These are phyloP conservation scores for Xylaria longipes DNA, from an alignment of 495 filamentous ascomycete species.

Conservation along the genomic window DNA sequence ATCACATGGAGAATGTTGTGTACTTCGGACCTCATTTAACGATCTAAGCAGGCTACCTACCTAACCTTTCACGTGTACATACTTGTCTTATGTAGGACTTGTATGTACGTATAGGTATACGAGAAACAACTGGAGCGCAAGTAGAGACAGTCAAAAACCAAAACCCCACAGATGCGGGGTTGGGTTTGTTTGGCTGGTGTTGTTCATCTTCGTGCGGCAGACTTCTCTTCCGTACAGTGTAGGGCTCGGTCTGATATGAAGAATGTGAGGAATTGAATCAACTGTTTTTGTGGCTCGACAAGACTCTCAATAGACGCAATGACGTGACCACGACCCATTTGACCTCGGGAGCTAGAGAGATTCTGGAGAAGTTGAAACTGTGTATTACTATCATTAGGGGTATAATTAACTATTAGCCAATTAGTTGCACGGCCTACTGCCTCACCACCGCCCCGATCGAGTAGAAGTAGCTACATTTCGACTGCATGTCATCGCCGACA, in stretches of 20 bases:
- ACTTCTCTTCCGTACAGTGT: background rate
- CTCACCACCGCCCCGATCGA: conserved; percentile 20
- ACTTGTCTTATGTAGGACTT: no score
- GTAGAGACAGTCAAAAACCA: background rate
- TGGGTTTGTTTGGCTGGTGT: background rate
- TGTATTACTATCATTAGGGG: background rate
- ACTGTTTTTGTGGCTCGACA: background rate
- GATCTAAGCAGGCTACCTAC: background rate
- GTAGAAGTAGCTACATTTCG: conserved; percentile 60
- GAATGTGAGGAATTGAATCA: background rate
- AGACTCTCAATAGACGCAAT: background rate
- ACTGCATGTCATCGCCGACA: conserved; percentile 52
- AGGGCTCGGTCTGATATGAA: background rate
- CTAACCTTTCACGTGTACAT: no score
- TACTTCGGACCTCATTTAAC: background rate
- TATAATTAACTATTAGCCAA: conserved; percentile 10
- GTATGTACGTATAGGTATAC: no score
- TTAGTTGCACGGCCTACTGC: background rate
- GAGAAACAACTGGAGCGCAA: background rate
- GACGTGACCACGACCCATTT: background rate
- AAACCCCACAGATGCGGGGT: conserved; percentile 4
- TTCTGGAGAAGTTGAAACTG: background rate
- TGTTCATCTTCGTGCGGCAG: background rate
- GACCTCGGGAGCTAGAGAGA: background rate
- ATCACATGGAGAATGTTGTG: background rate